Conservation (phyloP, 2,329 filamentous ascomycete genomes). For the Harringtonia aguacate region DNA sequence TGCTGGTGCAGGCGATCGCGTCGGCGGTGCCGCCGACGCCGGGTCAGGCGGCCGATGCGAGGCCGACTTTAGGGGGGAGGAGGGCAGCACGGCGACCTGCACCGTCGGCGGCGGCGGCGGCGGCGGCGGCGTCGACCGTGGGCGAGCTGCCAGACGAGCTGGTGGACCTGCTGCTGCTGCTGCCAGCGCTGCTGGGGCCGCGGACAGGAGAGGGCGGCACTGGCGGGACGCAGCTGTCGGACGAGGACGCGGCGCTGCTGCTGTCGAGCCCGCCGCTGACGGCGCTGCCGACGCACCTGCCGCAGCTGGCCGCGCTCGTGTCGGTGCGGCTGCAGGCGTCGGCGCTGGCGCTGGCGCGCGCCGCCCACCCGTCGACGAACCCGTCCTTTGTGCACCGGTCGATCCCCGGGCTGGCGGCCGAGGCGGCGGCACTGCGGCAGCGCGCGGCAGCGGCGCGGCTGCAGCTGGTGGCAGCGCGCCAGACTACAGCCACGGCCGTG, state of each 20-base stretch:
- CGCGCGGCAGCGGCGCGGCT: slow-evolving; percentile 19
- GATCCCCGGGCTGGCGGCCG: slow-evolving; percentile 35
- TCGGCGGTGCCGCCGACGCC: slow-evolving; percentile 21
- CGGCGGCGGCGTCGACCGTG: slow-evolving; percentile 4
- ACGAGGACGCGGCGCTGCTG: slow-evolving; percentile 29
- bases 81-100: not conserved
- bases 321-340: slow-evolving; percentile 38
- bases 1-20: slow-evolving; percentile 39
- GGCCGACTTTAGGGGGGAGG: slow-evolving; percentile 7
- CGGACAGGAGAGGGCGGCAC: slow-evolving; percentile 15
- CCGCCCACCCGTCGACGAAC: slow-evolving; percentile 38
- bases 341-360: slow-evolving; percentile 36
- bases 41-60: slow-evolving; percentile 5
- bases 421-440: slow-evolving; percentile 25
- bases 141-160: slow-evolving; percentile 22
- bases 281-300: slow-evolving; percentile 35
- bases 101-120: slow-evolving; percentile 15
- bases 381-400: slow-evolving; percentile 47
- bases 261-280: slow-evolving; percentile 39
- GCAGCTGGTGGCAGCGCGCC: slow-evolving; percentile 26
- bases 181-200: slow-evolving; percentile 33
- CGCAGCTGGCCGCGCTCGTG: slow-evolving; percentile 33
- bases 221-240: slow-evolving; percentile 16
- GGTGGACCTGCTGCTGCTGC: slow-evolving; percentile 41
- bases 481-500: slow-evolving; percentile 25